phyloP scores from a whole-genome alignment of 768 basidiomycete genomes.

The Leucocoprinus sp. region DNA sequence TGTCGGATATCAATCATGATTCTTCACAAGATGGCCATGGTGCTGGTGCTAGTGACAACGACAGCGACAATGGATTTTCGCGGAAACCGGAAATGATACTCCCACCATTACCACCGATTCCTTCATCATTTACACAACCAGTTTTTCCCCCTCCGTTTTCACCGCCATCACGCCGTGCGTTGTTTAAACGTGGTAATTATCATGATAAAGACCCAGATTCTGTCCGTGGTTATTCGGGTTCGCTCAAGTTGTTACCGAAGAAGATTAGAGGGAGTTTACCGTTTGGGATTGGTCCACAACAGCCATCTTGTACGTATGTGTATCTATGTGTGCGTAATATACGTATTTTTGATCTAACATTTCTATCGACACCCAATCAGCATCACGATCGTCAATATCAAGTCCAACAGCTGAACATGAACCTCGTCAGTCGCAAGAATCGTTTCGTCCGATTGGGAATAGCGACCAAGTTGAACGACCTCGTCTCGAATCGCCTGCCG shows the following conservation, averaged over 20 bases:
- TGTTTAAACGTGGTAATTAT: slow-evolving; percentile 39
- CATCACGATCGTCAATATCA: slow-evolving; percentile 9
- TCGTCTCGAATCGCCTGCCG: slow-evolving; percentile 6
- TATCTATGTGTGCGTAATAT: slow-evolving; percentile 16
- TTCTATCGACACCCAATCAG: slow-evolving; percentile 13
- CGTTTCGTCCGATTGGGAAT: slow-evolving; percentile 19
- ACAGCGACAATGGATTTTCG: no score
- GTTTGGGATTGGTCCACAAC: slow-evolving; percentile 13
- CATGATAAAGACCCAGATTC: slow-evolving; percentile 34
- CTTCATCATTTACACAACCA: slow-evolving; percentile 7
- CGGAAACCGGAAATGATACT: no score
- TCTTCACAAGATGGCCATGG: slow-evolving; percentile 3
- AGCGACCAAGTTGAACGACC: slow-evolving; percentile 8
- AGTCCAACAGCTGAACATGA: slow-evolving; percentile 22
- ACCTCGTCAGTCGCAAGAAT: slow-evolving; percentile 21
- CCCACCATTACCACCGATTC: background rate
- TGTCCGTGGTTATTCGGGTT: slow-evolving; percentile 25
- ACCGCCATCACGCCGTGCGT: slow-evolving; percentile 39
- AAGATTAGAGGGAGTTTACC: slow-evolving; percentile 35
- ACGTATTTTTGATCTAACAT: background rate
- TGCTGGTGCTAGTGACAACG: slow-evolving; percentile 3
- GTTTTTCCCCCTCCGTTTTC: slow-evolving; percentile 41
- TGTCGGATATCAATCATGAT: slow-evolving; percentile 49
- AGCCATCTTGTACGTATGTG: background rate
- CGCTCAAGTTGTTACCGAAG: slow-evolving; percentile 36